Evolutionary conservation across 495 filamentous ascomycete genomes (phyloP), one percentile per base, ranked within the genome.

Genomic region (Daldinia bambusicola): DNA sequence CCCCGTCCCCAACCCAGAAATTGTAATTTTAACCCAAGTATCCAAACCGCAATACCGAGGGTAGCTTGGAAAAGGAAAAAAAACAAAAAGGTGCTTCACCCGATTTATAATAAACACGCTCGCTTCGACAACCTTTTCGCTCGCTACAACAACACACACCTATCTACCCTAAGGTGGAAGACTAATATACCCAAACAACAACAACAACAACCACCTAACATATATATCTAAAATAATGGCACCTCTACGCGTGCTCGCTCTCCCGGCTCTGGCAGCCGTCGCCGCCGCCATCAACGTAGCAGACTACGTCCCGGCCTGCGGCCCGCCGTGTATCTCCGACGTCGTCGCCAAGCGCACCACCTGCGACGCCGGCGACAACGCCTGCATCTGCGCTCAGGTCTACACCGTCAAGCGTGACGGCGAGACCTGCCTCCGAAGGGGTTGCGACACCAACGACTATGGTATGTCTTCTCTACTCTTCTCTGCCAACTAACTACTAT

Each of bases 381-480:
- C 69, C 43, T 85, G 84, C 76, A 78, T 82, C 67, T 86, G 84
- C 77, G 57, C 56, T 53, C 37, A 74, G 22, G 69, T 74, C 31
- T 77, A 77, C 63, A 74, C 75, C 18, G 53, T 77, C 56, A 75
- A 75, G 69, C 75, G 75, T 2, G 74, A 77, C 45, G 75, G 75
- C 40, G 75, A 77, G 66, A 68, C 68, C 30, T 77, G 75, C 55
- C 70, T 77, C 50, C 75, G 75, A 14, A 34, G 56, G 14, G 70
- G 57, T 36, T 77, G 75, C 66, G 72, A 67, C 31, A 48, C 22
- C 14, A 32, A 55, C 52, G 75, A 77, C 66, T 77, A 77, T 36
- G 75, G 75, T 77, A 77, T 55, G 75, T 63, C 26, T 55, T 14
- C 26, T 56, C 16, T 20, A 16, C n/a, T 26, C 26, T 26, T 26